Percentiles rank a stretch among this genome's conserved stretches.
These are phyloP conservation scores for Globisporangium paddicum DNA, from an alignment of 352 stramenopile genomes.

Conservation along the genomic window DNA sequence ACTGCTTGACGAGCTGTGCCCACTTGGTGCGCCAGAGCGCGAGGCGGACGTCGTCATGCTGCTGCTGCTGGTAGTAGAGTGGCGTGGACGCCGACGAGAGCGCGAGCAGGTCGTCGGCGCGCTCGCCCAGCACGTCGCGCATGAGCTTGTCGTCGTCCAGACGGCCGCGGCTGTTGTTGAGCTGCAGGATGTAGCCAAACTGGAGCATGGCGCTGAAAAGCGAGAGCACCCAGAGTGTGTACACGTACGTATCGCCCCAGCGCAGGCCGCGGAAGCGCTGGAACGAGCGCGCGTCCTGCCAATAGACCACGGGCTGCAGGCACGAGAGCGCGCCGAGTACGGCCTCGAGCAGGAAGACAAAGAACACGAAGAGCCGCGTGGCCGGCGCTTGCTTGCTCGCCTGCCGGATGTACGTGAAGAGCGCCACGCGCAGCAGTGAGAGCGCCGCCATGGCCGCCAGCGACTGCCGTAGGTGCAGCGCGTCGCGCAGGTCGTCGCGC, in stretches of 20 bases:
- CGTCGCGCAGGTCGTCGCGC: conserved; percentile 24
- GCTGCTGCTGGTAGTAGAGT: conserved; percentile 9
- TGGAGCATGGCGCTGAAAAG: conserved; percentile 53
- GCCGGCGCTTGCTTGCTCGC: conserved; percentile 67
- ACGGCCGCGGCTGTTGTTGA: conserved; percentile 66
- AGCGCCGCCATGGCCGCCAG: conserved; percentile 50
- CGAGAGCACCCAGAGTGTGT: conserved; percentile 38
- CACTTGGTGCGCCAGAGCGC: conserved; percentile 69
- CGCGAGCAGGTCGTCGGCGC: neutral
- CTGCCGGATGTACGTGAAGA: conserved; percentile 69
- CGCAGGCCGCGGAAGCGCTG: conserved; percentile 28
- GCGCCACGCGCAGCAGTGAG: conserved; percentile 38
- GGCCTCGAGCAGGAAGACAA: conserved; percentile 60
- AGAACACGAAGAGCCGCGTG: conserved; percentile 76
- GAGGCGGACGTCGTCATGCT: conserved; percentile 40
- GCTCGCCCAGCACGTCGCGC: conserved; percentile 50
- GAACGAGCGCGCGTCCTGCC: conserved; percentile 49
- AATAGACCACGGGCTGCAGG: conserved; percentile 64
- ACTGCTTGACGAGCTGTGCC: conserved; percentile 65
- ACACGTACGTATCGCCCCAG: conserved; percentile 58
- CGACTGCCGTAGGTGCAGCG: conserved; percentile 63
- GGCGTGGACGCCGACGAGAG: conserved; percentile 4
- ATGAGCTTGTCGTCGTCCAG: conserved; percentile 61
- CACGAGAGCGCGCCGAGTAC: conserved; percentile 37
- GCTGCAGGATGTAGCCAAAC: conserved; percentile 69